A percentile compares a stretch with the other conserved stretches of the same genome.
phyloP scores from a whole-genome alignment of 805 yeast species.

The Metschnikowia chrysomelidarum region DNA sequence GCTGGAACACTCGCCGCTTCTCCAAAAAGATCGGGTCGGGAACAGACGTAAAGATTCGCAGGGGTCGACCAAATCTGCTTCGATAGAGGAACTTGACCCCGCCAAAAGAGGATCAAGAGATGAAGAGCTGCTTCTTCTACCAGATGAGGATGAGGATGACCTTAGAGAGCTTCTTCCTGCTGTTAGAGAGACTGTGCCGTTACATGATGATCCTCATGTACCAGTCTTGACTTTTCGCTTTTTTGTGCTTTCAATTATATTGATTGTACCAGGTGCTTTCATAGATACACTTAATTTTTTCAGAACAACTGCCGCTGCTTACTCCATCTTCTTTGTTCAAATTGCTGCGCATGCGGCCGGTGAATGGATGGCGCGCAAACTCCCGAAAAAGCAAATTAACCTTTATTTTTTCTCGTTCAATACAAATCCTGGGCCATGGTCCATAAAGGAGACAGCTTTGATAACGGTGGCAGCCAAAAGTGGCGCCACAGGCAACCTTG shows the following conservation, averaged over 20 bases:
- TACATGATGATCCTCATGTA: constrained; percentile 38
- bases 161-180: constrained; percentile 29
- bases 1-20: constrained; percentile 12
- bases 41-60: neutral
- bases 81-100: no score
- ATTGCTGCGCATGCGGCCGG: constrained; percentile 49
- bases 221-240: constrained; percentile 40
- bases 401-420: constrained; percentile 27
- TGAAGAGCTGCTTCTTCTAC: no score
- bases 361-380: constrained; percentile 39
- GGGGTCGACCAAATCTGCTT: no score
- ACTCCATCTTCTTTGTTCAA: constrained; percentile 52
- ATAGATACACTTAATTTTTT: constrained; percentile 42
- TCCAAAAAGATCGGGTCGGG: constrained; percentile 1
- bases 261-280: constrained; percentile 43
- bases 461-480: constrained; percentile 51
- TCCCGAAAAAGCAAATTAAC: constrained; percentile 33
- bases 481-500: constrained; percentile 52
- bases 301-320: constrained; percentile 47
- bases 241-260: constrained; percentile 31
- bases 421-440: constrained; percentile 54
- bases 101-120: no score
- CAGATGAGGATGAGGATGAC: constrained; percentile 18
- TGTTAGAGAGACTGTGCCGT: constrained; percentile 36
- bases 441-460: constrained; percentile 52